phyloP scores from a whole-genome alignment of 306 rosid genomes.

The Elaeagnus macrophylla region DNA sequence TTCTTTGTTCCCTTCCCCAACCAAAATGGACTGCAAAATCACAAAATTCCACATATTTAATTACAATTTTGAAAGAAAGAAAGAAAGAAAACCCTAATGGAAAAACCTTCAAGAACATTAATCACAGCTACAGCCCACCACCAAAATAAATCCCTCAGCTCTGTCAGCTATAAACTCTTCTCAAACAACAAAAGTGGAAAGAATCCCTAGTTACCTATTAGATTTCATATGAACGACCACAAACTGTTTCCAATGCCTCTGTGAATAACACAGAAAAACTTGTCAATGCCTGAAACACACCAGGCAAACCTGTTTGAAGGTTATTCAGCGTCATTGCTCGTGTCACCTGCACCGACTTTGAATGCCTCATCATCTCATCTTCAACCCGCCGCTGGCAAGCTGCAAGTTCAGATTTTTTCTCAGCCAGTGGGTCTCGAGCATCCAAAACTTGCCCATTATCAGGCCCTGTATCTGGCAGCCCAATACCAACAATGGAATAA shows the following conservation, averaged over 20 bases:
- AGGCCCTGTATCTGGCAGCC: conserved; percentile 66
- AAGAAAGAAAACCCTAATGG: neutral
- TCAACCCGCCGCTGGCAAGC: conserved; percentile 83
- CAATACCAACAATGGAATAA: conserved; percentile 91
- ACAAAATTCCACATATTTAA: conserved; percentile 69
- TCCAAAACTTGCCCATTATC: conserved; percentile 65
- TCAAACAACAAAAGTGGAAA: conserved; percentile 27
- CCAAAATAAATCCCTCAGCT: conserved; percentile 32
- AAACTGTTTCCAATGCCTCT: conserved; percentile 72
- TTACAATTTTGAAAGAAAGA: conserved; percentile 36
- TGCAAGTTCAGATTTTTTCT: conserved; percentile 74
- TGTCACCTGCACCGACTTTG: conserved; percentile 81
- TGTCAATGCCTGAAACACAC: conserved; percentile 86
- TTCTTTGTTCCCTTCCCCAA: conserved; percentile 25
- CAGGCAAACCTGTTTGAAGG: conserved; percentile 95
- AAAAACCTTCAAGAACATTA: conserved; percentile 24
- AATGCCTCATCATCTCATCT: conserved; percentile 82
- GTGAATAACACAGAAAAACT: conserved; percentile 79
- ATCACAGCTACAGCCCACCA: conserved; percentile 11
- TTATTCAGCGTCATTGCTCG: conserved; percentile 90
- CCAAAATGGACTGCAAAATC: conserved; percentile 34
- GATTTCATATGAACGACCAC: conserved; percentile 73
- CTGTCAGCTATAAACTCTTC: conserved; percentile 24
- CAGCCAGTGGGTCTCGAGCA: conserved; percentile 84
- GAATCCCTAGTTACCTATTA: conserved; percentile 31